Evolutionary conservation across 2,329 filamentous ascomycete species (phyloP).

Genomic region (Parafenestella ontariensis): DNA sequence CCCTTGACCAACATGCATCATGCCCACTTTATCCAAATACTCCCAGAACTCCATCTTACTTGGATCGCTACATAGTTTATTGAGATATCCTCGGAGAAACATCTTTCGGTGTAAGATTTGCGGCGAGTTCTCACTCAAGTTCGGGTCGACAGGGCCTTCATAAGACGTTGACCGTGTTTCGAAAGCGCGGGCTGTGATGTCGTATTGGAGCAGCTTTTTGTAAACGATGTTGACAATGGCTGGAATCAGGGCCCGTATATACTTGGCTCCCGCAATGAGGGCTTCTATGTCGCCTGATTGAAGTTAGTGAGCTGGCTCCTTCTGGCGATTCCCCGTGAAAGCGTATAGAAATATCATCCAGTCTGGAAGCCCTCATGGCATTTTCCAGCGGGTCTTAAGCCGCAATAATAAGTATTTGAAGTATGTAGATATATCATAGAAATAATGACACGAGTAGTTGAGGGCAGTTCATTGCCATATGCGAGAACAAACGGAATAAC

Average conservation of each 20-base stretch:
- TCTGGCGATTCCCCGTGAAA: neutral
- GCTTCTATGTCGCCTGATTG: conserved; percentile 70
- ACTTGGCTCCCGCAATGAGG: conserved; percentile 72
- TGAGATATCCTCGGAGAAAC: conserved; percentile 77
- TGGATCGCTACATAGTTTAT: conserved; percentile 76
- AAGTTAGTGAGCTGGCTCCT: neutral
- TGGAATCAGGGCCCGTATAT: conserved; percentile 82
- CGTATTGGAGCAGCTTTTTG: conserved; percentile 79
- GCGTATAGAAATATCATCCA: too few species aligned
- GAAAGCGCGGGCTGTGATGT: conserved; percentile 82
- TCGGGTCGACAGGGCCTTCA: conserved; percentile 70
- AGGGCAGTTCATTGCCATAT: too few species aligned
- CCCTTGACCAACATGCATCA: conserved; percentile 83
- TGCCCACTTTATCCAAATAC: conserved; percentile 82
- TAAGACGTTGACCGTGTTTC: conserved; percentile 66
- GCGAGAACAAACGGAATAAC: conserved; percentile 31
- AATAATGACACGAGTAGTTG: too few species aligned
- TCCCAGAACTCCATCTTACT: conserved; percentile 81
- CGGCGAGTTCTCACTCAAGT: conserved; percentile 71
- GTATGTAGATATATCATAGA: neutral
- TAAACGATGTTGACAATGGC: conserved; percentile 86
- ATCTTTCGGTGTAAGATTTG: conserved; percentile 80
- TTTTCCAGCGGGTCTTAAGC: neutral
- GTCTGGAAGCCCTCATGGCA: neutral
- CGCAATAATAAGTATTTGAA: neutral